These are phyloP conservation scores for Apodospora peruviana DNA, from an alignment of 495 filamentous ascomycete species.

Conservation along the genomic window DNA sequence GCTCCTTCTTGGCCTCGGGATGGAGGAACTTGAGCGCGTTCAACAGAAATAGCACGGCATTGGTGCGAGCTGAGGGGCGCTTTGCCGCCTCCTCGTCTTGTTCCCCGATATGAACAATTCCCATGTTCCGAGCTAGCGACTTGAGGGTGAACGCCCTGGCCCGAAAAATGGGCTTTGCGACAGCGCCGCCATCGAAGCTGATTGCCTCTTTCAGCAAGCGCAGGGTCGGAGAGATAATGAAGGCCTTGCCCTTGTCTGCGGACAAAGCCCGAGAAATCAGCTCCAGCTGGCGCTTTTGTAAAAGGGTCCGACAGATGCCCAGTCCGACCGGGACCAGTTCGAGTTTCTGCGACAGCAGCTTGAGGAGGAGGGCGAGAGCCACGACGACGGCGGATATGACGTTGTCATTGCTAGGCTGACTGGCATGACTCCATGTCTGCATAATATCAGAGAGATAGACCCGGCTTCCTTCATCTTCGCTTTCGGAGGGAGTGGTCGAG, in stretches of 20 bases:
- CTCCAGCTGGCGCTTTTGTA: constrained; percentile 67
- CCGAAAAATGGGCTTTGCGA: constrained; percentile 64
- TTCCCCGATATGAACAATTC: constrained; percentile 46
- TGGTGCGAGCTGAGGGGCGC: constrained; percentile 67
- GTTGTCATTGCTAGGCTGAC: constrained; percentile 64
- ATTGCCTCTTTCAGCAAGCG: constrained; percentile 74
- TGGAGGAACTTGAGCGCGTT: constrained; percentile 67
- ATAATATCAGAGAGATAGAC: constrained; percentile 68
- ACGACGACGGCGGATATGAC: constrained; percentile 70
- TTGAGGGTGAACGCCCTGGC: constrained; percentile 68
- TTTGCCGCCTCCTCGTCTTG: constrained; percentile 43
- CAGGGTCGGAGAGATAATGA: constrained; percentile 77
- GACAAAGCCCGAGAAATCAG: constrained; percentile 67
- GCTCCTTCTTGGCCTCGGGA: constrained; percentile 62
- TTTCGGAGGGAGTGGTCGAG: constrained; percentile 54
- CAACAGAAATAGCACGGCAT: constrained; percentile 70
- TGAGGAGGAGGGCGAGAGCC: constrained; percentile 69
- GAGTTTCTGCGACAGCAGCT: constrained; percentile 61
- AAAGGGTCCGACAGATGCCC: constrained; percentile 63
- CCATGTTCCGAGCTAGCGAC: constrained; percentile 58
- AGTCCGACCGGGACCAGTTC: constrained; percentile 68
- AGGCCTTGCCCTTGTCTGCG: constrained; percentile 69
- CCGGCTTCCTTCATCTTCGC: constrained; percentile 47
- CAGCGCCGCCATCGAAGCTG: constrained; percentile 72
- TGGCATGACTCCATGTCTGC: constrained; percentile 71